phyloP scores from a whole-genome alignment of 306 rosid genomes.

The Medicago lupulina region DNA sequence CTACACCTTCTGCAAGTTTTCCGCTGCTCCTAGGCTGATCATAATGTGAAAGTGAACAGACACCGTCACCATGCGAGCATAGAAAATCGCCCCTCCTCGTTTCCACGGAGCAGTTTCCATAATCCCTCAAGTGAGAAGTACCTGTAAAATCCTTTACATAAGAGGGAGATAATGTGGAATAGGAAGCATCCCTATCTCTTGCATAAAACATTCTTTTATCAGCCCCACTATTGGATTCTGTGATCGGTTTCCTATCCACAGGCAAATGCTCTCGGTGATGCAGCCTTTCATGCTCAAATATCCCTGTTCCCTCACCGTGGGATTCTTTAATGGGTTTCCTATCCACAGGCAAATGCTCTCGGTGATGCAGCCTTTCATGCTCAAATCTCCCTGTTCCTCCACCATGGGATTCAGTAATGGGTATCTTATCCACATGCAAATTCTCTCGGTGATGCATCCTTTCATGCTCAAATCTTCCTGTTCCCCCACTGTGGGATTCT shows the following conservation, averaged over 20 bases:
- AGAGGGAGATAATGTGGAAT: constrained; percentile 54
- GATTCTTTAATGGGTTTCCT: constrained; percentile 47
- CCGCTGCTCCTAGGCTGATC: constrained; percentile 57
- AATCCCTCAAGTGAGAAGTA: constrained; percentile 56
- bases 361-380: constrained; percentile 56
- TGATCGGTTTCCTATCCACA: constrained; percentile 53
- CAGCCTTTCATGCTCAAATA: constrained; percentile 58
- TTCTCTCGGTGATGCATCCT: constrained; percentile 52
- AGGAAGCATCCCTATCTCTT: constrained; percentile 58
- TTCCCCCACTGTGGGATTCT: not conserved
- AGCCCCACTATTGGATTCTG: constrained; percentile 48
- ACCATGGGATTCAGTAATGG: constrained; percentile 3
- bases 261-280: constrained; percentile 50
- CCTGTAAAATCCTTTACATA: constrained; percentile 57
- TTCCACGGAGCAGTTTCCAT: constrained; percentile 57
- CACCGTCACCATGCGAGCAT: constrained; percentile 55
- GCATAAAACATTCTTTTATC: constrained; percentile 53
- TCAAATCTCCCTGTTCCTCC: constrained; percentile 44
- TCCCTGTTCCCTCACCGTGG: not conserved
- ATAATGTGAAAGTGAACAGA: constrained; percentile 49
- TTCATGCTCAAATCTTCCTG: constrained; percentile 55
- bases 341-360: constrained; percentile 48
- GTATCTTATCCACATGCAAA: constrained; percentile 55
- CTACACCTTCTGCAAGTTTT: constrained; percentile 52
- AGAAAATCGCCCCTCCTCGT: constrained; percentile 53